These are phyloP conservation scores for Yamadazyma phyllophila DNA, from an alignment of 805 yeast species.

Conservation along the genomic window DNA sequence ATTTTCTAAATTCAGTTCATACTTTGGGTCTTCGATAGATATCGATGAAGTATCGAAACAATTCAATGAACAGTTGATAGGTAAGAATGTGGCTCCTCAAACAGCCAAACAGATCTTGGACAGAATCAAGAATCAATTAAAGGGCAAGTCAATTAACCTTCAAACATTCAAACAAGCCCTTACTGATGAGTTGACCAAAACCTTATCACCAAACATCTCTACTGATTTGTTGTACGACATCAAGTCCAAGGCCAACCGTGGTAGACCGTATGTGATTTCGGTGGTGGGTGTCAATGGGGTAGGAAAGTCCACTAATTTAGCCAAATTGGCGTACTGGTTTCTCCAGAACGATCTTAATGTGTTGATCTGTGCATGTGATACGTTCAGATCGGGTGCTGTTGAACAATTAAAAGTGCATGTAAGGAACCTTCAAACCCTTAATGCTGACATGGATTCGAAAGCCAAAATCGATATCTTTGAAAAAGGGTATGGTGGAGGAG, in stretches of 20 bases:
- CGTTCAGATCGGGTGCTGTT: constrained; percentile 98
- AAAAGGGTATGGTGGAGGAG: constrained; percentile 97
- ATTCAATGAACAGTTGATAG: constrained; percentile 71
- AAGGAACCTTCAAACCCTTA: constrained; percentile 69
- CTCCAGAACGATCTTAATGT: constrained; percentile 85
- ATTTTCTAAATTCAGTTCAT: constrained; percentile 34
- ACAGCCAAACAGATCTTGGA: constrained; percentile 73
- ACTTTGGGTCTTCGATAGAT: constrained; percentile 41
- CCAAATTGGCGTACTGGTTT: constrained; percentile 94
- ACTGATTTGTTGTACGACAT: constrained; percentile 84
- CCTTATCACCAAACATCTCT: constrained; percentile 89
- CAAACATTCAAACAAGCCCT: constrained; percentile 62
- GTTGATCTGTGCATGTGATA: constrained; percentile 93
- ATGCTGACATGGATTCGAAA: constrained; percentile 45
- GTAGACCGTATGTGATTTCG: constrained; percentile 85
- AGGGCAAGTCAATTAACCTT: constrained; percentile 70
- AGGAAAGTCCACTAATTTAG: constrained; percentile 93
- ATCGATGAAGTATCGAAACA: constrained; percentile 62
- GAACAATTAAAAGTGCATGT: constrained; percentile 95
- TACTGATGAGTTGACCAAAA: constrained; percentile 67
- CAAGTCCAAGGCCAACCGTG: constrained; percentile 35
- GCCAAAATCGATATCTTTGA: constrained; percentile 74
- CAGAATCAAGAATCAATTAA: constrained; percentile 69
- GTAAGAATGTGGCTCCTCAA: constrained; percentile 88
- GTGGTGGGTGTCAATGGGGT: constrained; percentile 98